Percentiles rank a stretch among this genome's conserved stretches.
These are phyloP conservation scores for Acorus gramineus DNA, from an alignment of 106 monocot species.

Conservation along the genomic window DNA sequence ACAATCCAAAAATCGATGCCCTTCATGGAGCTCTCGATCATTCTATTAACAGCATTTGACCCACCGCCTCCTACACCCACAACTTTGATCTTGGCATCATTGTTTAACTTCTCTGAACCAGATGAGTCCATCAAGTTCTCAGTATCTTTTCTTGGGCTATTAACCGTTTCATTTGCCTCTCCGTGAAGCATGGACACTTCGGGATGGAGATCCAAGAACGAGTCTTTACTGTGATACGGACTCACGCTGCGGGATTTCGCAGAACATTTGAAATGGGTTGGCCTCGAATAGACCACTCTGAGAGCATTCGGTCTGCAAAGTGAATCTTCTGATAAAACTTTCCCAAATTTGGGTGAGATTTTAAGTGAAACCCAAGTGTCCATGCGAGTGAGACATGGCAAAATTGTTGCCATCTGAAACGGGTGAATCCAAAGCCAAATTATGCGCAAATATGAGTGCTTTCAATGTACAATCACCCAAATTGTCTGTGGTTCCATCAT, in stretches of 20 bases:
- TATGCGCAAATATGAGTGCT: too few species aligned
- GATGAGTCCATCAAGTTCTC: slow-evolving; percentile 19
- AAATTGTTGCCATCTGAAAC: slow-evolving; percentile 9
- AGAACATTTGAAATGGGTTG: slow-evolving; percentile 18
- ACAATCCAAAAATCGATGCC: slow-evolving; percentile 99
- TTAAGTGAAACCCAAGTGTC: slow-evolving; percentile 7
- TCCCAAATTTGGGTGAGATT: slow-evolving; percentile 14
- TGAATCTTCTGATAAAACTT: slow-evolving; percentile 1
- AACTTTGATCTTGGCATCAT: slow-evolving; percentile 91
- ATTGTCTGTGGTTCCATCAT: too few species aligned
- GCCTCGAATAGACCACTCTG: not conserved
- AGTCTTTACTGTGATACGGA: slow-evolving; percentile 41
- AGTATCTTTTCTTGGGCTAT: slow-evolving; percentile 25
- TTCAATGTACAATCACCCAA: too few species aligned
- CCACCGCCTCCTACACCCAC: slow-evolving; percentile 96
- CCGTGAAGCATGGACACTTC: slow-evolving; percentile 72
- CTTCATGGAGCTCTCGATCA: slow-evolving; percentile 86
- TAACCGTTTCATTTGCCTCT: slow-evolving; percentile 23
- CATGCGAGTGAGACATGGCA: slow-evolving; percentile 2
- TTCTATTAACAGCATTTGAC: slow-evolving; percentile 96
- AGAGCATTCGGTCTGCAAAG: slow-evolving; percentile 2
- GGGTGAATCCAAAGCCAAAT: too few species aligned
- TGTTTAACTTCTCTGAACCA: slow-evolving; percentile 16
- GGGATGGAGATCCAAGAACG: slow-evolving; percentile 76
- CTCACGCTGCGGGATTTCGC: slow-evolving; percentile 18